phyloP scores from a whole-genome alignment of 2,329 filamentous ascomycete genomes.

The Sclerotinia nivalis region DNA sequence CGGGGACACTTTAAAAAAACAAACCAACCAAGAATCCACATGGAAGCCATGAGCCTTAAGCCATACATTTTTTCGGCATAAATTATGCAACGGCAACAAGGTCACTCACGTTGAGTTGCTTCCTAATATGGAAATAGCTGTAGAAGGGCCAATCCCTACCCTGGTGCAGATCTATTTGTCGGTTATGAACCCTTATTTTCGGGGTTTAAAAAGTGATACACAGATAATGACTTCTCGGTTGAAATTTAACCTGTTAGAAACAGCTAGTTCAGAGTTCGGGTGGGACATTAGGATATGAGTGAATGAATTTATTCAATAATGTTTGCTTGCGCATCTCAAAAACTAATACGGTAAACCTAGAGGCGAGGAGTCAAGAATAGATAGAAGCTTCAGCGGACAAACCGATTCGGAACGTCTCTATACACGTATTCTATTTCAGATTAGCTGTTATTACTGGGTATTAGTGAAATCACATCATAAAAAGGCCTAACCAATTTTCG shows the following conservation, averaged over 20 bases:
- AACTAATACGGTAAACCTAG: neutral
- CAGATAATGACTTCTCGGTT: neutral
- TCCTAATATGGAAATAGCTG: neutral
- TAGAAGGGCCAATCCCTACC: neutral
- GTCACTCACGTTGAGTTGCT: too few relatives aligned
- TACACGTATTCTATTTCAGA: neutral
- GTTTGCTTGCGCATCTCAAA: neutral
- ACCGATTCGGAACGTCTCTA: too few relatives aligned
- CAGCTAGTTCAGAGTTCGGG: too few relatives aligned
- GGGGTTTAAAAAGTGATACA: neutral
- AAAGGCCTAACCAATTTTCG: neutral
- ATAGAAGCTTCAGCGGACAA: too few relatives aligned
- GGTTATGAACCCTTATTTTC: neutral
- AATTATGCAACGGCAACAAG: neutral
- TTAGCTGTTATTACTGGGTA: too few relatives aligned
- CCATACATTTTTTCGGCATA: neutral
- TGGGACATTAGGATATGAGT: neutral
- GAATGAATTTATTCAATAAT: neutral
- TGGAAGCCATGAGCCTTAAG: neutral
- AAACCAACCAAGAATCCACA: neutral
- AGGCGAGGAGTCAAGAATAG: neutral
- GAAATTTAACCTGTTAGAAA: neutral
- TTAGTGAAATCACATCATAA: neutral
- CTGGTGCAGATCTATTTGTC: neutral
- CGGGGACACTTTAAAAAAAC: neutral